Percentiles rank a stretch among this genome's conserved stretches.
phyloP scores from a whole-genome alignment of 345 rosid genomes.

The Corchorus olitorius region DNA sequence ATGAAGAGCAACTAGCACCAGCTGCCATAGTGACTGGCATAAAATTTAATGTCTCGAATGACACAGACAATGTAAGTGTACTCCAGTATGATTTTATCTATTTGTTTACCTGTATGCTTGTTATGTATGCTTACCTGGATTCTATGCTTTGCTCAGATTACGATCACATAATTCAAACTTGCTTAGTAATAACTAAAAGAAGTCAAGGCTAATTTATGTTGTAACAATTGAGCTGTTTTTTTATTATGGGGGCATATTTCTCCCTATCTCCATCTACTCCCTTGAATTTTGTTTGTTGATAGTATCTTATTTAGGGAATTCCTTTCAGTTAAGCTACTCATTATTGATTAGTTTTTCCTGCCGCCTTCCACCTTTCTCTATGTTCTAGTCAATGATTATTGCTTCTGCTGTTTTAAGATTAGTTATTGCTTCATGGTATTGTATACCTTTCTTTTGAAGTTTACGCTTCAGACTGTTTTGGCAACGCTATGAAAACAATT shows the following conservation, averaged over 20 bases:
- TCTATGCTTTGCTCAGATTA: too few species aligned
- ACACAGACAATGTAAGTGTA: slow-evolving; percentile 44
- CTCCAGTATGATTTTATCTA: not conserved
- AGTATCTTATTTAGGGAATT: not conserved
- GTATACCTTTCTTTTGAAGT: not conserved
- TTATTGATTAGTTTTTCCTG: slow-evolving; percentile 1
- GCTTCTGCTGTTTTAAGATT: not conserved
- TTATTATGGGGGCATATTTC: not conserved
- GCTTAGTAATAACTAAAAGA: not conserved
- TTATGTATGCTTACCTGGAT: too few species aligned
- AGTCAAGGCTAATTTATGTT: not conserved
- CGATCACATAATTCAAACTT: not conserved
- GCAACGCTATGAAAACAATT: not conserved
- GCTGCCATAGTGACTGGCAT: slow-evolving; percentile 44
- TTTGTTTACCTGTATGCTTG: slow-evolving; percentile 5
- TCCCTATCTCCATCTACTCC: not conserved
- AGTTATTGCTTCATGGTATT: not conserved
- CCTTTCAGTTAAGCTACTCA: not conserved
- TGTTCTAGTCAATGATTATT: not conserved
- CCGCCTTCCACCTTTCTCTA: not conserved
- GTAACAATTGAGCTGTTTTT: not conserved
- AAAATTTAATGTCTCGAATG: slow-evolving; percentile 44
- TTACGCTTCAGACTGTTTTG: slow-evolving; percentile 13
- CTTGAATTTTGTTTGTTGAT: not conserved
- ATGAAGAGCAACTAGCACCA: slow-evolving; percentile 44